Evolutionary conservation across 768 basidiomycete genomes (phyloP), one percentile per base, ranked within the genome.

Genomic region (Suillus subaureus): DNA sequence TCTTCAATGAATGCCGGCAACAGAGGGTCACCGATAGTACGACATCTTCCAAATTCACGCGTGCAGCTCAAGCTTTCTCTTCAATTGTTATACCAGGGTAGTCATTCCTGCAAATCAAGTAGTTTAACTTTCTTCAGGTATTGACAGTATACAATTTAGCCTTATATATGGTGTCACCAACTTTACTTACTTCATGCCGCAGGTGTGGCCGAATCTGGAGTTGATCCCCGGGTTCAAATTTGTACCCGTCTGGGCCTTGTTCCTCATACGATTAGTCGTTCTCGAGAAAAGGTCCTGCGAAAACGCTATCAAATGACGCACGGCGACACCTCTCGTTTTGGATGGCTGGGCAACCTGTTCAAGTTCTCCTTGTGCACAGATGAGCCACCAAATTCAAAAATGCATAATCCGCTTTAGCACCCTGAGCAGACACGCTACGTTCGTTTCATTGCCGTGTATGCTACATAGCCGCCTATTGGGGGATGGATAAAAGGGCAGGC

Each of bases 231-330:
- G 65, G 42, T 61, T 61, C 56, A 61, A 68, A 66, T 26, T 45
- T 51, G 70, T 67, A 66, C 65, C 64, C 63, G 51, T 66, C 55
- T 57, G 70, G 52, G 42, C 58, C 61, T 67, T 60, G 69, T 71
- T 68, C 73, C 75, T 70, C 70, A 69, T 74, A 64, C 62, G 68
- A 77, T 77, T 75, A 78, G 72, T 77, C 73, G 75, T 77, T 74
- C 75, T 77, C 75, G 74, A 77, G 72, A 67, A 75, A 75, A 74
- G 65, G 66, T 66, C 73, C 69, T 77, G 69, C 40, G 70, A 78
- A 73, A 64, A 77, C 77, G 68, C 75, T 75, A 77, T 77, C 77
- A 78, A 70, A 74, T 77, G 70, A 74, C 72, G 72, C 77, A 72
- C 71, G 72, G 75, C 70, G 71, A 64, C 52, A 58, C 61, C 45